phyloP scores from a whole-genome alignment of 768 basidiomycete species.

The Trametopsis cervina region DNA sequence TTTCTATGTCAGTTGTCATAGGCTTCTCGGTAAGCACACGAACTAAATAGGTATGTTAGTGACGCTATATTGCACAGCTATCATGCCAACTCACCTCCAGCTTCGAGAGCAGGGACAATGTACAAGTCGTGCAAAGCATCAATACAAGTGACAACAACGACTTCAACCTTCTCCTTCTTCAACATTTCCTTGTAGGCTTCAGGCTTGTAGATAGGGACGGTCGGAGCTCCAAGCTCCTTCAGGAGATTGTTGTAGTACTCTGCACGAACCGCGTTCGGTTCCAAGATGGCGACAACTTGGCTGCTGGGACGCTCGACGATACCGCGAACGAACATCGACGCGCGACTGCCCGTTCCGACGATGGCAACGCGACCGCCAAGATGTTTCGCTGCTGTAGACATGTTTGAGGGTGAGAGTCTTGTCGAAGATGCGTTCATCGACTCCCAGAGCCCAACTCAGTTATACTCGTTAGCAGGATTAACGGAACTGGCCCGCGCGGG shows the following conservation, averaged over 20 bases:
- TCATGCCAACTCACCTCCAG: conserved; percentile 27
- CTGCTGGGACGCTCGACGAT: conserved; percentile 37
- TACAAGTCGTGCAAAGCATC: conserved; percentile 42
- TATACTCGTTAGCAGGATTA: too few species aligned
- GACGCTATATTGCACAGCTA: background rate
- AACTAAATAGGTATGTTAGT: conserved; percentile 22
- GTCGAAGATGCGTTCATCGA: background rate
- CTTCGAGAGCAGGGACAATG: conserved; percentile 37
- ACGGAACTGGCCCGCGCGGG: too few species aligned
- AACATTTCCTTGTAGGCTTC: conserved; percentile 40
- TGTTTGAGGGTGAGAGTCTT: conserved; percentile 7
- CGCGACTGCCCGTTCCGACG: conserved; percentile 36
- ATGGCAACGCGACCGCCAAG: conserved; percentile 34
- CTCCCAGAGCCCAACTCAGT: too few species aligned
- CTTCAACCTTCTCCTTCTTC: conserved; percentile 36
- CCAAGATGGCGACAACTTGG: conserved; percentile 38
- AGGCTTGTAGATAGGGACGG: conserved; percentile 33
- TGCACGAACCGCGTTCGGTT: conserved; percentile 39
- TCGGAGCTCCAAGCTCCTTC: conserved; percentile 28
- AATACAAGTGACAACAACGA: conserved; percentile 42
- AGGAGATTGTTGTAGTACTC: conserved; percentile 38
- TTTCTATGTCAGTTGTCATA: conserved; percentile 44
- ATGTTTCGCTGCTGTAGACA: conserved; percentile 18
- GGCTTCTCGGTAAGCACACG: conserved; percentile 48
- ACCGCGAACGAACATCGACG: conserved; percentile 40